Conservation (phyloP, 169 alveolate species). For the Cyclospora cayetanensis region DNA sequence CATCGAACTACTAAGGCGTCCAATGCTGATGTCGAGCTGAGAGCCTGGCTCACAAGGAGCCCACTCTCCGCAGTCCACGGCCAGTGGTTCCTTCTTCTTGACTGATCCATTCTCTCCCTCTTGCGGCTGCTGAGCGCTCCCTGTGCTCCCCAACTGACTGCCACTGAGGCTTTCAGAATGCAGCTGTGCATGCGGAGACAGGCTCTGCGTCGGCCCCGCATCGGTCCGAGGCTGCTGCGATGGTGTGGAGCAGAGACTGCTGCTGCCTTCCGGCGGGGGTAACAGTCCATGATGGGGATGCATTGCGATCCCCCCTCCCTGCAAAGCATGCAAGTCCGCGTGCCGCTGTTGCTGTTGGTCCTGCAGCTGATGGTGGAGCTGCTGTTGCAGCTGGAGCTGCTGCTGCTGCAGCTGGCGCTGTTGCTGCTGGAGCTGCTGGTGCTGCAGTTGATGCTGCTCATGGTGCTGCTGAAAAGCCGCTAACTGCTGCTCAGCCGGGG, state of each 20-base stretch:
- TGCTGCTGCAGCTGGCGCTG: slow-evolving; percentile 59
- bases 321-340: slow-evolving; percentile 43
- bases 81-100: slow-evolving; percentile 17
- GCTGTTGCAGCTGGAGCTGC: slow-evolving; percentile 41
- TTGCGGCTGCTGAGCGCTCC: slow-evolving; percentile 1
- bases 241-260: not conserved
- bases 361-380: slow-evolving; percentile 25
- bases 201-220: not conserved
- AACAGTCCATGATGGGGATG: slow-evolving; percentile 17
- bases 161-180: not conserved
- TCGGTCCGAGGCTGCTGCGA: slow-evolving; percentile 28
- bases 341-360: slow-evolving; percentile 38
- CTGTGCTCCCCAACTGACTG: slow-evolving; percentile 7
- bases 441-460: slow-evolving; percentile 24
- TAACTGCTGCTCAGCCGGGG: slow-evolving; percentile 42
- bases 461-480: slow-evolving; percentile 44
- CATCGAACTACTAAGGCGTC: slow-evolving; percentile 19
- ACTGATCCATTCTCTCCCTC: not conserved
- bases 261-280: not conserved
- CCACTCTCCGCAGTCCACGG: slow-evolving; percentile 55
- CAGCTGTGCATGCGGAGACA: slow-evolving; percentile 25
- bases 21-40: slow-evolving; percentile 33
- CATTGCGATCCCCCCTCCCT: slow-evolving; percentile 26
- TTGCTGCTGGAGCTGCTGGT: slow-evolving; percentile 53
- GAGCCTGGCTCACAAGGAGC: slow-evolving; percentile 36